Evolutionary conservation across 768 basidiomycete species (phyloP).

Genomic region (Heimioporus sp.): DNA sequence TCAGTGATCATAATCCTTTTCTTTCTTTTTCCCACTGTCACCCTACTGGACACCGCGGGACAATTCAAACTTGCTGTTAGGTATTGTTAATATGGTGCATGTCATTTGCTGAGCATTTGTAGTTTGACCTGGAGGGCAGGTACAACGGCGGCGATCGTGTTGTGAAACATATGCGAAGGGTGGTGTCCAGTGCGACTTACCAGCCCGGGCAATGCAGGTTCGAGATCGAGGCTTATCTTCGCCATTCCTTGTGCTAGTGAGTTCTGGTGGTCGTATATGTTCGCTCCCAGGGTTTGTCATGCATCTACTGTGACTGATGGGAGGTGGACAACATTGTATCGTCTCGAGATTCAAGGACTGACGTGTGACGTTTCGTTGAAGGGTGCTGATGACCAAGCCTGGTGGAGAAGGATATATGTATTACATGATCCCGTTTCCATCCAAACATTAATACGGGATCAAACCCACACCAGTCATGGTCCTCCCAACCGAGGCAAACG

Average conservation of each 20-base stretch:
- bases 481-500: constrained; percentile 27
- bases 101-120: too few relatives aligned
- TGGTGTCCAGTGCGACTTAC: constrained; percentile 32
- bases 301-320: constrained; percentile 29
- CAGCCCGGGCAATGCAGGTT: constrained; percentile 33
- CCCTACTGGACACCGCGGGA: too few relatives aligned
- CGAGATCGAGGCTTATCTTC: constrained; percentile 39
- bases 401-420: constrained; percentile 40
- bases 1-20: too few relatives aligned
- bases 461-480: constrained; percentile 40
- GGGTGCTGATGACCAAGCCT: constrained; percentile 37
- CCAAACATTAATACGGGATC: constrained; percentile 39
- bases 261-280: constrained; percentile 39
- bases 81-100: too few relatives aligned
- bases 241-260: constrained; percentile 31
- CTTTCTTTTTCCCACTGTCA: too few relatives aligned
- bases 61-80: too few relatives aligned
- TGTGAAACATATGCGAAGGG: constrained; percentile 35
- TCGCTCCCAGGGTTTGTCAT: constrained; percentile 35
- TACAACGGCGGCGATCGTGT: constrained; percentile 56
- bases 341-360: constrained; percentile 33
- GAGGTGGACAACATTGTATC: constrained; percentile 31
- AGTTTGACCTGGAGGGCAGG: constrained; percentile 74
- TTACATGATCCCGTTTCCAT: constrained; percentile 46
- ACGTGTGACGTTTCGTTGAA: constrained; percentile 33